A percentile compares a stretch with the other conserved stretches of the same genome.
Conservation (phyloP, 257 asterid genomes). For the Solanum stenotomum region DNA sequence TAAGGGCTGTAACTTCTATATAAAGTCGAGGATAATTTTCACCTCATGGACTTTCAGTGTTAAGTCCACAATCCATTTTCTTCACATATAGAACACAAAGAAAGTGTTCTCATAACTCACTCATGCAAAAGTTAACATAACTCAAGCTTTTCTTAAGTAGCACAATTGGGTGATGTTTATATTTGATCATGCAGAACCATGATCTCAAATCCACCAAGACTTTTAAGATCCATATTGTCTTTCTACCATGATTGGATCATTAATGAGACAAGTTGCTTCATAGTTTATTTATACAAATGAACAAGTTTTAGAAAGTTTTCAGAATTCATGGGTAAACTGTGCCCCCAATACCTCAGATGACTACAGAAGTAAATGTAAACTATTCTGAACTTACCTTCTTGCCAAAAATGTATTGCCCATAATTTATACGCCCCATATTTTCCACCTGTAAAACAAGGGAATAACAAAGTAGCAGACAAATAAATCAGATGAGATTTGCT, state of each 20-base stretch:
- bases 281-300: not conserved
- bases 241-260: not conserved
- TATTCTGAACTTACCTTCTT: constrained; percentile 49
- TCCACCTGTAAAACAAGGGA: constrained; percentile 53
- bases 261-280: not conserved
- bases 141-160: not conserved
- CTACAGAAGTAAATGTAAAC: not conserved
- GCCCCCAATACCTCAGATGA: not conserved
- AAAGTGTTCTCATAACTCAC: not conserved
- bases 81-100: not conserved
- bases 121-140: not conserved
- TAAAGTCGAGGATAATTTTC: not conserved
- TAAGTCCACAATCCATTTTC: not conserved
- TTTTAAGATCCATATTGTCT: not conserved
- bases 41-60: not conserved
- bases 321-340: not conserved
- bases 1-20: not conserved
- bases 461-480: not conserved
- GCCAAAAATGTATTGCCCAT: constrained; percentile 68
- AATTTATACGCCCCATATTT: constrained; percentile 94
- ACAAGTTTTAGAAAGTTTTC: not conserved
- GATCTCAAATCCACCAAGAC: not conserved
- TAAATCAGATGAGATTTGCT: not conserved
- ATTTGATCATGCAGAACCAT: not conserved
- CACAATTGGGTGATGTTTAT: not conserved